Evolutionary conservation across 805 yeast species (phyloP).

Genomic region (Groenewaldozyma salmanticensis): DNA sequence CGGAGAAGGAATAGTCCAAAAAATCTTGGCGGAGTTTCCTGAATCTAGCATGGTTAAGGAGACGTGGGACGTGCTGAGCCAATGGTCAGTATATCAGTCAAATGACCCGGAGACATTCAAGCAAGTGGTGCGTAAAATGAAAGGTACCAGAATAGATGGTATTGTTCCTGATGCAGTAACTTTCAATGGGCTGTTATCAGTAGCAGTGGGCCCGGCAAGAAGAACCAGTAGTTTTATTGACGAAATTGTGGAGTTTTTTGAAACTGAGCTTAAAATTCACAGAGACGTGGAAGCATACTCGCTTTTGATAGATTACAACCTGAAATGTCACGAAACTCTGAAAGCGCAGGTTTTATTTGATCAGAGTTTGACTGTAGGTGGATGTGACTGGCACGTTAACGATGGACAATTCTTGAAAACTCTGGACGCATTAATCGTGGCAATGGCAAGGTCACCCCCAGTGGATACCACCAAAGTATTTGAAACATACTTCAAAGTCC

Average conservation of each 20-base stretch:
- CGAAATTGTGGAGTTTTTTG: constrained; percentile 24
- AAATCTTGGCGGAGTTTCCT: constrained; percentile 3
- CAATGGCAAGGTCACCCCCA: constrained; percentile 19
- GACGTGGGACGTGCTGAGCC: constrained; percentile 29
- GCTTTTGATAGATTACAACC: constrained; percentile 28
- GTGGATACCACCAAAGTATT: constrained; percentile 22
- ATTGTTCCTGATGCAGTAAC: constrained; percentile 20
- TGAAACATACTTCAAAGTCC: constrained; percentile 34
- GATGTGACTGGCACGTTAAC: constrained; percentile 36
- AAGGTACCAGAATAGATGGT: constrained; percentile 7
- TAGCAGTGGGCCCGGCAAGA: constrained; percentile 21
- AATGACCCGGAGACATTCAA: constrained; percentile 9
- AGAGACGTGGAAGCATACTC: constrained; percentile 31
- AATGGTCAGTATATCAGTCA: constrained; percentile 24
- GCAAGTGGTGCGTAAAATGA: constrained; percentile 13
- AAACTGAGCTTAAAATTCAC: constrained; percentile 24
- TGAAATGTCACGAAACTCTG: constrained; percentile 22
- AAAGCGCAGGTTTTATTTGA: constrained; percentile 30
- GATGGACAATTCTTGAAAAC: constrained; percentile 15
- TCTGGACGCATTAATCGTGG: constrained; percentile 24
- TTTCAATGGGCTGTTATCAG: constrained; percentile 18
- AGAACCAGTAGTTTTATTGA: constrained; percentile 17
- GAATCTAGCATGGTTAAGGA: constrained; percentile 18
- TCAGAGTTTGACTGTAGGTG: constrained; percentile 27
- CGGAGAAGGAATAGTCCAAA: constrained; percentile 4